Evolutionary conservation across 805 yeast genomes (phyloP).

Genomic region (Nakazawaea sp.): DNA sequence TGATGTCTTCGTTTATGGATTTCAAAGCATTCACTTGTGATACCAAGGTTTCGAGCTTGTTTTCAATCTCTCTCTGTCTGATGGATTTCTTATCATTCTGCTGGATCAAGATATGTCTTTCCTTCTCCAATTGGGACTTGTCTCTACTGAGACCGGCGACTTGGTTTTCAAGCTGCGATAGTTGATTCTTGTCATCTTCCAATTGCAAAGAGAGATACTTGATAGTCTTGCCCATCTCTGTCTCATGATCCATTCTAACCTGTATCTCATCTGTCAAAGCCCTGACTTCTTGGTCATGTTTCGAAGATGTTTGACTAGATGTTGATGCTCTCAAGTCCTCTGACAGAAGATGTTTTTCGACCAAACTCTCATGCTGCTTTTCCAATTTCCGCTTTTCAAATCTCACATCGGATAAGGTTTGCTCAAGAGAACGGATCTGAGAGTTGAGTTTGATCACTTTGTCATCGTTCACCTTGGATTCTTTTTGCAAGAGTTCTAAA

Average conservation of each 20-base stretch:
- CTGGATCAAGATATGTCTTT: slow-evolving; percentile 27
- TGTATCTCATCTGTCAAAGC: slow-evolving; percentile 46
- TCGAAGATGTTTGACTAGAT: slow-evolving; percentile 19
- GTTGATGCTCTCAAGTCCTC: slow-evolving; percentile 28
- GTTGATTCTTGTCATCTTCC: slow-evolving; percentile 44
- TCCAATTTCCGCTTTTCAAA: slow-evolving; percentile 46
- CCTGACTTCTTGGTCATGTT: slow-evolving; percentile 43
- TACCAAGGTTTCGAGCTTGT: slow-evolving; percentile 35
- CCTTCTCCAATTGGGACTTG: slow-evolving; percentile 32
- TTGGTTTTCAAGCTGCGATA: slow-evolving; percentile 31
- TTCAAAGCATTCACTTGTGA: slow-evolving; percentile 52
- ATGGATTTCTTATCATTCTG: slow-evolving; percentile 34
- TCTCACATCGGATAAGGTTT: slow-evolving; percentile 47
- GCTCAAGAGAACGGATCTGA: slow-evolving; percentile 45
- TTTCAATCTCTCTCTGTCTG: slow-evolving; percentile 38
- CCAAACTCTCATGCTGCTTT: slow-evolving; percentile 40
- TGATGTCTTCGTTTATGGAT: slow-evolving; percentile 52
- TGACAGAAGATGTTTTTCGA: slow-evolving; percentile 43
- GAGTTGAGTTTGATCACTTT: slow-evolving; percentile 45
- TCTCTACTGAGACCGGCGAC: slow-evolving; percentile 33
- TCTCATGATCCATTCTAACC: slow-evolving; percentile 54
- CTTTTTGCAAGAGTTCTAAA: slow-evolving; percentile 42
- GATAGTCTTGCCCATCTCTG: slow-evolving; percentile 55
- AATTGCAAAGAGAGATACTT: slow-evolving; percentile 55
- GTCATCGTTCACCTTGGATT: slow-evolving; percentile 46